phyloP scores from a whole-genome alignment of 805 yeast genomes.

The Starmera quercuum region DNA sequence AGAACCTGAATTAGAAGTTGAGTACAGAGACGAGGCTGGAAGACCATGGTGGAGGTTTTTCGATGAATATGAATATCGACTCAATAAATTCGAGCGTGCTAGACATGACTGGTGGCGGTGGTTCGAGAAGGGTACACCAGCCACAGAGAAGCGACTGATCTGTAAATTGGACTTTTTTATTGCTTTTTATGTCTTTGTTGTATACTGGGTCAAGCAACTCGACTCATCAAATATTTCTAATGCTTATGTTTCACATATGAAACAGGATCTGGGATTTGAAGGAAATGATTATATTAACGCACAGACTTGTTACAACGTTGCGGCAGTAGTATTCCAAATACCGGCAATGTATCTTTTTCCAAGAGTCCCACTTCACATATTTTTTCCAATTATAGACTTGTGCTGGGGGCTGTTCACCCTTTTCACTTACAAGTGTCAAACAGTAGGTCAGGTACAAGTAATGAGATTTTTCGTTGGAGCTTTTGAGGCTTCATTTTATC shows the following conservation, averaged over 20 bases:
- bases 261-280: constrained; percentile 42
- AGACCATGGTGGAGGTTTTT: constrained; percentile 39
- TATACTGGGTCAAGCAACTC: constrained; percentile 59
- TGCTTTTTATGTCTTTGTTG: constrained; percentile 46
- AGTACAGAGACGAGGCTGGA: constrained; percentile 30
- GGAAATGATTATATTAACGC: constrained; percentile 57
- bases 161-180: constrained; percentile 45
- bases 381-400: constrained; percentile 41
- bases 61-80: constrained; percentile 52
- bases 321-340: constrained; percentile 49
- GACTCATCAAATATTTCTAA: constrained; percentile 54
- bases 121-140: constrained; percentile 42
- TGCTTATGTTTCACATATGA: constrained; percentile 58
- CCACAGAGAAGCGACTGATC: constrained; percentile 32
- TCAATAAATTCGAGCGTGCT: constrained; percentile 22
- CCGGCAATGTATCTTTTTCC: constrained; percentile 54
- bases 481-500: constrained; percentile 53
- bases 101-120: constrained; percentile 44
- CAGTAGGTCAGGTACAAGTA: constrained; percentile 43
- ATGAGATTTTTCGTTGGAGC: constrained; percentile 57
- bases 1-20: constrained; percentile 12
- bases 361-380: constrained; percentile 42
- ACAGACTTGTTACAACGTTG: constrained; percentile 50
- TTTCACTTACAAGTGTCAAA: constrained; percentile 35
- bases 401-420: constrained; percentile 60